A percentile compares a stretch with the other conserved stretches of the same genome.
Evolutionary conservation across 2,329 filamentous ascomycete genomes (phyloP).

Genomic region (Trichoderma asperellum): DNA sequence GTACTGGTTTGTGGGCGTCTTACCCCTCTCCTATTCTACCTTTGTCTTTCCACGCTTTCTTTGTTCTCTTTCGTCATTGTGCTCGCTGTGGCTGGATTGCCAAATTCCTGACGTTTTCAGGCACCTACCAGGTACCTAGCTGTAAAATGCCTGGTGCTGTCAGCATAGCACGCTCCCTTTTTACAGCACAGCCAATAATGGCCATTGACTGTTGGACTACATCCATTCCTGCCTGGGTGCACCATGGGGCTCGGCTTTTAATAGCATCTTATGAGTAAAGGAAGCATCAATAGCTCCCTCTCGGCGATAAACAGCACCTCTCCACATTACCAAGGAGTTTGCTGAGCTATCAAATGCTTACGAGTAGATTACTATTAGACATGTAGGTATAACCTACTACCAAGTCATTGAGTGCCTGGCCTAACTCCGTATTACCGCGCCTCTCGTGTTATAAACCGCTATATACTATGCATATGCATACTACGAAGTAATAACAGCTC

Average conservation of each 20-base stretch:
- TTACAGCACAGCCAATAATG: neutral
- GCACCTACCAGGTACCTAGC: neutral
- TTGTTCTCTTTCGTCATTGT: conserved; percentile 12
- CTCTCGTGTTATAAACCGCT: neutral
- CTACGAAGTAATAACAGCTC: neutral
- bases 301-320: neutral
- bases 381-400: neutral
- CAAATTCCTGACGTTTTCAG: conserved; percentile 1
- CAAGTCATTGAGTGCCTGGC: neutral
- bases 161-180: neutral
- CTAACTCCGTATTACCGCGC: neutral
- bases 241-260: neutral
- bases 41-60: conserved; percentile 8
- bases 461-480: neutral
- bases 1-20: neutral
- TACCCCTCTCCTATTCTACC: neutral
- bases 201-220: neutral
- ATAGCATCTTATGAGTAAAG: neutral
- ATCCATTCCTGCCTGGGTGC: neutral
- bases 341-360: neutral
- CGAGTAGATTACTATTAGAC: neutral
- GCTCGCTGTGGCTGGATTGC: neutral
- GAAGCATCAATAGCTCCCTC: conserved; percentile 1
- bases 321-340: neutral
- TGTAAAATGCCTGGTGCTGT: neutral